Evolutionary conservation across 352 stramenopile genomes (phyloP).

Genomic region (Peronospora tabacina): DNA sequence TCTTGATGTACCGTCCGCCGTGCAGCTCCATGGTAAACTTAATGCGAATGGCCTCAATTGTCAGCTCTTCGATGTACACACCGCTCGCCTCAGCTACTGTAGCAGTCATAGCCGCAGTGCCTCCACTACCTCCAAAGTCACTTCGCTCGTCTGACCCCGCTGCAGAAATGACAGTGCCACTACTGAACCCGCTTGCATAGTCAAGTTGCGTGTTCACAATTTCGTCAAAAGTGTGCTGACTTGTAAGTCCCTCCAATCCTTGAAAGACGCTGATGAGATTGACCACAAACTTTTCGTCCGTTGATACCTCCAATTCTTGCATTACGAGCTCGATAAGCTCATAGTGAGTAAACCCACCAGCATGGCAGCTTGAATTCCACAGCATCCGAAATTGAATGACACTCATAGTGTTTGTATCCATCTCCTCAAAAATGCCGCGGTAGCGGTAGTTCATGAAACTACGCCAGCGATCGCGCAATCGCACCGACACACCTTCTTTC

Average conservation of each 20-base stretch:
- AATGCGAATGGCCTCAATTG: slow-evolving; percentile 76
- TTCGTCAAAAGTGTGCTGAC: slow-evolving; percentile 69
- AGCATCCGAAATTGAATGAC: slow-evolving; percentile 84
- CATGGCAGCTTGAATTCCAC: slow-evolving; percentile 74
- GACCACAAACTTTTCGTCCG: slow-evolving; percentile 87
- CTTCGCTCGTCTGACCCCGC: slow-evolving; percentile 19
- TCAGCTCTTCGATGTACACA: slow-evolving; percentile 84
- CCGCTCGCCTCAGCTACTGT: slow-evolving; percentile 37
- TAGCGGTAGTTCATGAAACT: slow-evolving; percentile 83
- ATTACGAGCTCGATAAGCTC: slow-evolving; percentile 82
- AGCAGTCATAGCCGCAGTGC: slow-evolving; percentile 1
- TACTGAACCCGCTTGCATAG: slow-evolving; percentile 31
- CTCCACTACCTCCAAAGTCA: slow-evolving; percentile 13
- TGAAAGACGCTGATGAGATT: slow-evolving; percentile 87
- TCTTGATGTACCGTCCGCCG: slow-evolving; percentile 78
- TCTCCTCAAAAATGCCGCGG: slow-evolving; percentile 69
- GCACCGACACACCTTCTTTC: slow-evolving; percentile 82
- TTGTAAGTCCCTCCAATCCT: slow-evolving; percentile 65
- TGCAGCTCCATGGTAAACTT: slow-evolving; percentile 86
- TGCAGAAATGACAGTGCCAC: slow-evolving; percentile 18
- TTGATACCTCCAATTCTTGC: slow-evolving; percentile 85
- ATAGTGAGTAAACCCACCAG: slow-evolving; percentile 77
- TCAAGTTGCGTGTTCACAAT: slow-evolving; percentile 73
- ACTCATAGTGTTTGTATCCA: slow-evolving; percentile 58
- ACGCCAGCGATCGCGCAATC: slow-evolving; percentile 72